Evolutionary conservation across 2,329 filamentous ascomycete species (phyloP), one percentile per base, ranked within the genome.

Genomic region (Cordyceps farinosa): DNA sequence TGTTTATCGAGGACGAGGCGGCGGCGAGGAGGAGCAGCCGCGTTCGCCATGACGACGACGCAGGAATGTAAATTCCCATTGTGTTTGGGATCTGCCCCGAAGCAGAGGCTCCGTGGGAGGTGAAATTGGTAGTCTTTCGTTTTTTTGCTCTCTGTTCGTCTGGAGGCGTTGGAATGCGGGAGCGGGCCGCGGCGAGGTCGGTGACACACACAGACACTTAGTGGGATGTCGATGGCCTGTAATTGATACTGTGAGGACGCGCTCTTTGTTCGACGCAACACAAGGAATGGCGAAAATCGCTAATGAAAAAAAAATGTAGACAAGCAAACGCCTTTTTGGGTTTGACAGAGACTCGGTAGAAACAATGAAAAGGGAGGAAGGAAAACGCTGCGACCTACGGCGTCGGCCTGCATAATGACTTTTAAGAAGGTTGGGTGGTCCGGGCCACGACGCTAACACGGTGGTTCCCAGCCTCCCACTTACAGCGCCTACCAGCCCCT

Each of bases 401-500:
- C 63, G 67, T 68, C 65, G 71, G 71, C 32, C 69, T 72, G 71
- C 70, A 73, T 67, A 65, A 70, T 68, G 71, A 70, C 66, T 71
- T 73, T 73, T 70, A 74, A 69, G 69, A 63, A 57, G 67, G 67
- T 66, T 59, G 64, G 64, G 30, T 68, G 65, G 67, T 67, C 66
- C 29, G 30, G 67, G 68, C 63, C 67, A 63, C 65, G 40, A 64
- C 55, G 65, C 56, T 51, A 47, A 36, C 13, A 63, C 38, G 44
- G 9, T 32, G 30, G n/a, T 56, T 70, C 74, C 74, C 74, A 74
- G 71, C 74, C 74, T 75, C 74, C 71, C 66, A 73, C 72, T 74
- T 73, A 71, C 56, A 59, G 45, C 32, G 27, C 48, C 17, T 17
- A 53, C 58, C 58, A 61, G 40, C 63, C 63, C 63, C 63, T 64